These are phyloP conservation scores for Torulaspora franciscae DNA, from an alignment of 805 yeast genomes.

Conservation along the genomic window DNA sequence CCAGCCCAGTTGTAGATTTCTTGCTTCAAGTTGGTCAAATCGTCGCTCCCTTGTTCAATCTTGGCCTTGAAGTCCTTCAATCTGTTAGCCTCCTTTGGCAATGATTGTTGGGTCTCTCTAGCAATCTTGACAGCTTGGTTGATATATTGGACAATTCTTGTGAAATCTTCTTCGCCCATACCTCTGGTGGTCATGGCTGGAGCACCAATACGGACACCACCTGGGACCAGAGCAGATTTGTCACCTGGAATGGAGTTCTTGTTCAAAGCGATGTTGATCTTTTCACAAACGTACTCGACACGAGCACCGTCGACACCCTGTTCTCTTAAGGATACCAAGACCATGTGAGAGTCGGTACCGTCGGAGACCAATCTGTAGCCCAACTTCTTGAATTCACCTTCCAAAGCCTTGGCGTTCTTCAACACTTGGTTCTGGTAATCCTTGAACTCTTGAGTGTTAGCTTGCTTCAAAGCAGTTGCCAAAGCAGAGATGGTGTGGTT, in stretches of 20 bases:
- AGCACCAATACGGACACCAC: slow-evolving; percentile 95
- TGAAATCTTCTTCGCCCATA: slow-evolving; percentile 80
- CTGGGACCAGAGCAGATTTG: slow-evolving; percentile 92
- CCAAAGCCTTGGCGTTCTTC: slow-evolving; percentile 82
- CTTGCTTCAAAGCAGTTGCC: slow-evolving; percentile 95
- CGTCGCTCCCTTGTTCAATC: slow-evolving; percentile 66
- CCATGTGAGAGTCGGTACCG: slow-evolving; percentile 98
- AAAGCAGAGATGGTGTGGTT: slow-evolving; percentile 97
- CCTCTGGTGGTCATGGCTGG: slow-evolving; percentile 99
- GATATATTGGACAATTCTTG: slow-evolving; percentile 71
- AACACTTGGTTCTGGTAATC: slow-evolving; percentile 86
- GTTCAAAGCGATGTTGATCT: slow-evolving; percentile 90
- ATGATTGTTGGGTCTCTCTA: slow-evolving; percentile 62
- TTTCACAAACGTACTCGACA: slow-evolving; percentile 91
- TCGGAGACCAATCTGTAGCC: slow-evolving; percentile 83
- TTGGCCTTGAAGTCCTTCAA: slow-evolving; percentile 92
- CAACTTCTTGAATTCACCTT: slow-evolving; percentile 59
- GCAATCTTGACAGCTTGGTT: slow-evolving; percentile 76
- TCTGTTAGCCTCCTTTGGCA: slow-evolving; percentile 91
- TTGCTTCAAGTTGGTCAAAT: slow-evolving; percentile 58
- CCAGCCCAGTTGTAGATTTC: slow-evolving; percentile 93
- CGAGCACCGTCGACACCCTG: slow-evolving; percentile 95
- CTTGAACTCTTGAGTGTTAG: slow-evolving; percentile 82
- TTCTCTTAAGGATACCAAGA: slow-evolving; percentile 80
- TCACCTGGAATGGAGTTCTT: slow-evolving; percentile 98